A percentile compares a stretch with the other conserved stretches of the same genome.
Conservation (phyloP, 169 alveolate species). For the Cryptosporidium viatorum region DNA sequence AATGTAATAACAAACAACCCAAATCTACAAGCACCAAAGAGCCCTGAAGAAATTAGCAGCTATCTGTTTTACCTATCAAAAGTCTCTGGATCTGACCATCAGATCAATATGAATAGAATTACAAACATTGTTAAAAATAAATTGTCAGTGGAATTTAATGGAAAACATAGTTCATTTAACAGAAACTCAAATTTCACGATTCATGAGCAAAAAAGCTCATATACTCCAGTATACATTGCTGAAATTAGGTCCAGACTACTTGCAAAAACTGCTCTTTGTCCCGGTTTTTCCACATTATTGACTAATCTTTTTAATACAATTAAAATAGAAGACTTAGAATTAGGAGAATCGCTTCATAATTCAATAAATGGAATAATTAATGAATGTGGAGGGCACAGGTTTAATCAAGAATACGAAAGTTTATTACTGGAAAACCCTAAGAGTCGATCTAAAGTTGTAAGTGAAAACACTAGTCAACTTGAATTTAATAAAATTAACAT, state of each 20-base stretch:
- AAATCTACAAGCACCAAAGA: slow-evolving; percentile 53
- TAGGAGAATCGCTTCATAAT: slow-evolving; percentile 29
- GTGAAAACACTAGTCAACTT: neutral
- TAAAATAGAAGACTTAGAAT: slow-evolving; percentile 29
- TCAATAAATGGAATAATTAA: slow-evolving; percentile 38
- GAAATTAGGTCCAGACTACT: slow-evolving; percentile 68
- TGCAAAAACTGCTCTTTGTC: slow-evolving; percentile 68
- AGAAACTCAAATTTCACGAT: neutral
- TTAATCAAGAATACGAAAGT: neutral
- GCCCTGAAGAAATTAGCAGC: slow-evolving; percentile 60
- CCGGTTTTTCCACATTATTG: slow-evolving; percentile 60
- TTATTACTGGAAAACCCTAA: neutral
- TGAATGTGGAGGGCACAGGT: slow-evolving; percentile 9
- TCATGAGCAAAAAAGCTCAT: slow-evolving; percentile 18
- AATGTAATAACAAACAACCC: slow-evolving; percentile 40
- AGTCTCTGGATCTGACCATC: slow-evolving; percentile 29
- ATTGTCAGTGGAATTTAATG: neutral
- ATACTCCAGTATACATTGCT: slow-evolving; percentile 51
- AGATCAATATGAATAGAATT: slow-evolving; percentile 14
- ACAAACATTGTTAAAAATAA: neutral
- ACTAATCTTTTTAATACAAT: slow-evolving; percentile 46
- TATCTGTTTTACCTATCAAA: slow-evolving; percentile 43
- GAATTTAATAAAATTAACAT: slow-evolving; percentile 9
- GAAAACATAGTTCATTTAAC: neutral
- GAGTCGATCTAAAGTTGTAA: neutral